Base-by-base conservation (phyloP, 2,329 filamentous ascomycete species). In the Aspergillus ibericus region DNA sequence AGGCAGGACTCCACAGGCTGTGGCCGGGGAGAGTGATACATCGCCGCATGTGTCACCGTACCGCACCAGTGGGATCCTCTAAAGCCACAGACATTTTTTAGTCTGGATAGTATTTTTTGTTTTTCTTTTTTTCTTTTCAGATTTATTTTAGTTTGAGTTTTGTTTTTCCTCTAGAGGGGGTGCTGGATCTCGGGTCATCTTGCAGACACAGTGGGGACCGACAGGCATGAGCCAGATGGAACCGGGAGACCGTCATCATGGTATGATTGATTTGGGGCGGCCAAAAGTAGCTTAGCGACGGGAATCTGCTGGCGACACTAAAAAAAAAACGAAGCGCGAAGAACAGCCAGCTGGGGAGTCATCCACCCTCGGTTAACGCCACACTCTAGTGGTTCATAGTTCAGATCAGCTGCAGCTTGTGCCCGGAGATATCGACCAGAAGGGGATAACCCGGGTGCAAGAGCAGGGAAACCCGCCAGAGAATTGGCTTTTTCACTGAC, bases 181-280 rank as follows among this genome's bases (percentile, higher is more conserved):
- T 35, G 20, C 57, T 59, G 54, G 59, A 55, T 61, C 57, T 59
- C 51, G 53, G 51, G 38, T 51, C 49, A 60, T 54, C 55, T 58
- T 58, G 55, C 59, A 60, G 55, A 36, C 27, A 18, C 12, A 18
- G 29, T 49, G 56, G 58, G 53, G 54, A 51, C 49, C 25, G 34
- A 13, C 15, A 32, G 15, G 44, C 18, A 42, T n/a, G n/a, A n/a
- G n/a, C n/a, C n/a, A n/a, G n/a, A n/a, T n/a, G n/a, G n/a, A n/a
- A n/a, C n/a, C n/a, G n/a, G n/a, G n/a, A n/a, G 40, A 54, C 42
- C 18, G 32, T 18, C 32, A 56, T 56, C 36, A 42, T 44, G 57
- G 57, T 40, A 47, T 56, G 57, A 51, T 59, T 20, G 22, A 51
- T 59, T 20, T n/a, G 22, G 48, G 27, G n/a, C 22, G 22, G 12